phyloP scores from a whole-genome alignment of 208 protist species.

The Trypanosoma vivax region DNA sequence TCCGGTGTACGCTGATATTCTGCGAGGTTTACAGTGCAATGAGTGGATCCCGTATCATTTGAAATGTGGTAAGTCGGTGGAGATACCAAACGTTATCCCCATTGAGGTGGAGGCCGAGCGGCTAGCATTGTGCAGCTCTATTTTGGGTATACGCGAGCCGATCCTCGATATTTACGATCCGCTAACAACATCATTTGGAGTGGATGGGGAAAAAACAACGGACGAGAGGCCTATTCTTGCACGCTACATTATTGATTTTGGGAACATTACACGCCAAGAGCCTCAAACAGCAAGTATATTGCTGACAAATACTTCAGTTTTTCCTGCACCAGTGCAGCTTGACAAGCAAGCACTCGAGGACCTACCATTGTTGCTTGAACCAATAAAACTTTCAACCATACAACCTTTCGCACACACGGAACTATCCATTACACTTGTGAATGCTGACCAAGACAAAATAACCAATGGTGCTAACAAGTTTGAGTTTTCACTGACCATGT shows the following conservation, averaged over 20 bases:
- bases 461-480: constrained; percentile 43
- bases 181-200: neutral
- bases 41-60: constrained; percentile 28
- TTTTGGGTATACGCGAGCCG: constrained; percentile 6
- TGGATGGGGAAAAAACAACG: neutral
- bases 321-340: constrained; percentile 60
- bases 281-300: constrained; percentile 61
- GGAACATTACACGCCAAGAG: constrained; percentile 87
- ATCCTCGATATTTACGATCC: neutral
- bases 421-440: constrained; percentile 52
- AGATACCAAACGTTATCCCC: constrained; percentile 3
- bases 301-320: constrained; percentile 81
- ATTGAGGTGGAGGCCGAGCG: constrained; percentile 72
- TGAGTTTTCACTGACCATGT: constrained; percentile 79
- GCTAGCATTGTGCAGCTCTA: constrained; percentile 45
- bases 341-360: constrained; percentile 65
- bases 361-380: constrained; percentile 62
- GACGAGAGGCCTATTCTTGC: constrained; percentile 49
- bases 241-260: constrained; percentile 91
- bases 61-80: constrained; percentile 10
- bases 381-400: constrained; percentile 70
- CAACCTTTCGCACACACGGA: constrained; percentile 35
- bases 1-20: constrained; percentile 3
- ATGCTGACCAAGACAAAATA: constrained; percentile 19
- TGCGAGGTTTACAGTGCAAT: constrained; percentile 11